phyloP scores from a whole-genome alignment of 805 yeast species.

The Saccharomycopsis sp. region DNA sequence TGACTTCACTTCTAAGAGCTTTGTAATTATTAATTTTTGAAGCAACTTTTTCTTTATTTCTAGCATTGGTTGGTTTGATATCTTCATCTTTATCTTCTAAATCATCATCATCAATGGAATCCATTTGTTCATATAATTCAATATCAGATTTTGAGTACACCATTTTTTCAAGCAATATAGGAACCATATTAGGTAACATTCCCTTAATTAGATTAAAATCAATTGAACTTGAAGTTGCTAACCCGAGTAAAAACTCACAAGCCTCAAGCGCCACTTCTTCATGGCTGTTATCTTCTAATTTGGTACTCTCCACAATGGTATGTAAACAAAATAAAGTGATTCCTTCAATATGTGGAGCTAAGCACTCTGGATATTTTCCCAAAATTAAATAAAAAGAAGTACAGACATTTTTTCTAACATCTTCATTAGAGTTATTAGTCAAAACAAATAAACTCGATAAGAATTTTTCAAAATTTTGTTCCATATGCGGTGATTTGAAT shows the following conservation, averaged over 20 bases:
- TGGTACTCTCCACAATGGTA: conserved; percentile 40
- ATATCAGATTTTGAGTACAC: conserved; percentile 80
- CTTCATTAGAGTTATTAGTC: conserved; percentile 49
- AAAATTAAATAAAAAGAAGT: conserved; percentile 60
- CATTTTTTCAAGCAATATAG: conserved; percentile 71
- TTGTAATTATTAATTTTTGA: conserved; percentile 23
- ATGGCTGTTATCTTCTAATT: conserved; percentile 25
- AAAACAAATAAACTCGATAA: conserved; percentile 54
- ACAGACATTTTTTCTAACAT: conserved; percentile 67
- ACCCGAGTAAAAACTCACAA: conserved; percentile 76
- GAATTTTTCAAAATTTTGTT: conserved; percentile 55
- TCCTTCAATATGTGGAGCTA: conserved; percentile 75
- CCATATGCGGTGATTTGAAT: conserved; percentile 53
- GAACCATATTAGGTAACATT: conserved; percentile 55
- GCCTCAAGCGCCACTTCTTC: conserved; percentile 84
- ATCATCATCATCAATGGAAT: conserved; percentile 63
- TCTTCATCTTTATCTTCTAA: conserved; percentile 82
- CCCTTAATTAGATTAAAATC: conserved; percentile 43
- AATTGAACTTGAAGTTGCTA: conserved; percentile 51
- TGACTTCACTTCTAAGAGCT: conserved; percentile 19
- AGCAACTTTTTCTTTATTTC: conserved; percentile 37
- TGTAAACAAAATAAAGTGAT: conserved; percentile 77
- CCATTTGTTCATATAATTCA: conserved; percentile 49
- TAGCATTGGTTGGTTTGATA: conserved; percentile 71
- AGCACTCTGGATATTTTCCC: conserved; percentile 70